Evolutionary conservation across 495 filamentous ascomycete species (phyloP), one percentile per base, ranked within the genome.

Genomic region (Trypethelium eluteriae): DNA sequence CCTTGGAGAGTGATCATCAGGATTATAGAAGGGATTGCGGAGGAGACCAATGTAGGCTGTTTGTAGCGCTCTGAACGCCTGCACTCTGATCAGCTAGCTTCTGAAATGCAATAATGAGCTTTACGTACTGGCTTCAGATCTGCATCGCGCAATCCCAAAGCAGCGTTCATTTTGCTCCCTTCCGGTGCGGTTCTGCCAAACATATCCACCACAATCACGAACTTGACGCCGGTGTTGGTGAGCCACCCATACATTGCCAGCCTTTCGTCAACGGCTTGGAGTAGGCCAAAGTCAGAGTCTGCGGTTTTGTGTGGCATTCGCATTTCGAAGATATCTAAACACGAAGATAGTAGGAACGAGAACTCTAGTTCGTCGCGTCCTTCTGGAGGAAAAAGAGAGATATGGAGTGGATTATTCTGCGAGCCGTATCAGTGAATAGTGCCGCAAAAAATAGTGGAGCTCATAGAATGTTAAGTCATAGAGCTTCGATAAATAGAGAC

Each of bases 321-420:
- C 38, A 89, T 83, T 64, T 93, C 90, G 80, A 98, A 96, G 64
- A 98, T 87, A 77, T 98, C 94, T 65, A 98, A 89, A 64, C 89
- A 94, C 65, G 88, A 88, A 69, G 91, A 91, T 63, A 96, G 84
- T 38, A 98, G 82, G 71, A 98, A 93, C 49, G 90, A 91, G 81
- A 93, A 97, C 72, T 95, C 89, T 35, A 98, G 84, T 56, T 73
- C 70, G 69, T 78, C 72, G 34, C 70, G 65, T 4, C 68, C 68
- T 34, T 68, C 66, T 0, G 92, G 87, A 41, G 92, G 89, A 77
- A 97, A 97, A 74, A 96, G 83, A 57, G 89, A 84, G 66, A 95
- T 89, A 78, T 96, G 93, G 74, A 98, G 89, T 61, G 93, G 94
- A 75, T 96, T 96, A 79, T 97, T 95, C 94, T 98, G 73, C 25